Conservation (phyloP, 257 asterid species). For the Solanum clarkiae region DNA sequence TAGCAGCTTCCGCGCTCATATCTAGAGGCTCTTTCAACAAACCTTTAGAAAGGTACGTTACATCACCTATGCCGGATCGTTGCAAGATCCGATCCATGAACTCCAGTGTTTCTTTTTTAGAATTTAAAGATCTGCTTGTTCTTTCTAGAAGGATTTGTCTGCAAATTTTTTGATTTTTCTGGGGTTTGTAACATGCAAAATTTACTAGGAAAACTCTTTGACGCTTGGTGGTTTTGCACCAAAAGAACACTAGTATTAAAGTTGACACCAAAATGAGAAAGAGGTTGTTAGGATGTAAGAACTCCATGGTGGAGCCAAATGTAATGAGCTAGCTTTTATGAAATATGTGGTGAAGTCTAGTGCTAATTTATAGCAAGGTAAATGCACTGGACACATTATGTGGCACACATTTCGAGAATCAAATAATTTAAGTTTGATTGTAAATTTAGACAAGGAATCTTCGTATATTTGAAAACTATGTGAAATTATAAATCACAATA, state of each 20-base stretch:
- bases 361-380: neutral
- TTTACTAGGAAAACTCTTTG: conserved; percentile 15
- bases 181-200: conserved; percentile 22
- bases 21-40: neutral
- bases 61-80: conserved; percentile 10
- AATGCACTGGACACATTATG: no score
- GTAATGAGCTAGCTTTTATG: neutral
- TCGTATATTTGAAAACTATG: no score
- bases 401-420: no score
- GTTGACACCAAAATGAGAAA: neutral
- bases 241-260: neutral
- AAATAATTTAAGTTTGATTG: no score
- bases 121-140: neutral
- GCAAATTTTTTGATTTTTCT: neutral
- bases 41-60: conserved; percentile 1
- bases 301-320: neutral
- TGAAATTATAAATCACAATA: no score
- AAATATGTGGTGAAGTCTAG: neutral
- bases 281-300: neutral
- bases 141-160: neutral
- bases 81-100: conserved; percentile 15
- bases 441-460: no score
- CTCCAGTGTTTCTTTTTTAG: conserved; percentile 5
- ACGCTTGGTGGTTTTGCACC: neutral
- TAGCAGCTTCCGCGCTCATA: conserved; percentile 10